phyloP scores from a whole-genome alignment of 2,329 filamentous ascomycete genomes.

The Hyphodiscus sp. region DNA sequence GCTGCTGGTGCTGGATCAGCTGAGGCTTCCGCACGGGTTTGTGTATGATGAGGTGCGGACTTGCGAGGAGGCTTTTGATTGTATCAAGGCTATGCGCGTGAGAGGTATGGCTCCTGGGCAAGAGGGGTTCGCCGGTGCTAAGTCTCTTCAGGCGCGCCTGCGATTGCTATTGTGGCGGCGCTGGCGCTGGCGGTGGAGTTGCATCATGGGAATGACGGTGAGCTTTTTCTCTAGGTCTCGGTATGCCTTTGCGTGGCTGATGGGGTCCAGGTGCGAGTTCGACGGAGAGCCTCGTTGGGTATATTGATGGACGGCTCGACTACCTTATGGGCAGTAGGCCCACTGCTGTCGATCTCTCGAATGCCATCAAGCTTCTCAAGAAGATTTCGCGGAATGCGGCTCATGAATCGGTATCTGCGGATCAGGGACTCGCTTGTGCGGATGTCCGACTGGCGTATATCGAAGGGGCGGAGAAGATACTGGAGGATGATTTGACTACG shows the following conservation, averaged over 20 bases:
- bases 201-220: conserved; percentile 45
- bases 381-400: conserved; percentile 48
- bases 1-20: conserved; percentile 74
- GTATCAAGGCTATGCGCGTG: conserved; percentile 73
- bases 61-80: conserved; percentile 71
- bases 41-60: conserved; percentile 68
- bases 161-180: conserved; percentile 95
- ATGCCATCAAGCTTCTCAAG: conserved; percentile 79
- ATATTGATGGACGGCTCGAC: conserved; percentile 71
- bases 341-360: conserved; percentile 89
- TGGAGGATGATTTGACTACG: conserved; percentile 78
- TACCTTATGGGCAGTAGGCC: conserved; percentile 86
- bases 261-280: conserved; percentile 11
- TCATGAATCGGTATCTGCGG: conserved; percentile 25
- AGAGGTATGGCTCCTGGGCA: conserved; percentile 41
- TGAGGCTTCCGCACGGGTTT: conserved; percentile 73
- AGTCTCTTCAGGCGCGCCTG: conserved; percentile 61
- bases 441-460: conserved; percentile 66
- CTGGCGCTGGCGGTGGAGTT: conserved; percentile 84
- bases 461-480: conserved; percentile 74
- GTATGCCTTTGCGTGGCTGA: background rate
- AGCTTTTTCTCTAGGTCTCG: conserved; percentile 11
- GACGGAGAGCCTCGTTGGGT: conserved; percentile 54
- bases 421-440: conserved; percentile 26
- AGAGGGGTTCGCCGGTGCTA: conserved; percentile 7